Percentiles rank a stretch among this genome's conserved stretches.
These are phyloP conservation scores for Setaria italica DNA, from an alignment of 202 grass and related monocot genomes.

Conservation along the genomic window DNA sequence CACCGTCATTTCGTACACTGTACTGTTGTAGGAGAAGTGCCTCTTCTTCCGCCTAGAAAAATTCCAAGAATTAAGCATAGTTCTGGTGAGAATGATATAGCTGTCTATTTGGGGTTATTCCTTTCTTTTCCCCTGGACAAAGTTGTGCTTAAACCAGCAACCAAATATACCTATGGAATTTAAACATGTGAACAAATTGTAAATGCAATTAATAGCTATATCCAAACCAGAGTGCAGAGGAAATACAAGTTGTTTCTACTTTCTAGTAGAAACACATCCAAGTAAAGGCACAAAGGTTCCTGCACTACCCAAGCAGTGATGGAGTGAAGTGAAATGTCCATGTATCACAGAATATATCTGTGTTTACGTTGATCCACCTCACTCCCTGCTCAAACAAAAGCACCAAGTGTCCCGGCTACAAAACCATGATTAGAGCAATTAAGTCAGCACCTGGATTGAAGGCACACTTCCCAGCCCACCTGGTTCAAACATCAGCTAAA, in stretches of 20 bases:
- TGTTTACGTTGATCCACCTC: too few species aligned
- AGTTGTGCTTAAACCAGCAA: slow-evolving; percentile 11
- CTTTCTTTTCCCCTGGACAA: slow-evolving; percentile 22
- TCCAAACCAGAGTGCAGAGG: slow-evolving; percentile 17
- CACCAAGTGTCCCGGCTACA: too few species aligned
- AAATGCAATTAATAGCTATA: slow-evolving; percentile 13
- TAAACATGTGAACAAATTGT: not conserved
- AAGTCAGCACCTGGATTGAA: too few species aligned
- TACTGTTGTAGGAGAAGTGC: slow-evolving; percentile 79
- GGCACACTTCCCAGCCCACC: too few species aligned
- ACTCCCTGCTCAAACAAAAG: too few species aligned
- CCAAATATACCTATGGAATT: not conserved
- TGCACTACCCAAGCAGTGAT: too few species aligned
- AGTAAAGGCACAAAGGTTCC: not conserved
- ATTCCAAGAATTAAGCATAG: slow-evolving; percentile 34
- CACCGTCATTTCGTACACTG: slow-evolving; percentile 47
- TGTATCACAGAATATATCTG: too few species aligned
- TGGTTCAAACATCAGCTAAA: too few species aligned
- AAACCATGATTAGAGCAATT: too few species aligned
- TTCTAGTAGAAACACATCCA: slow-evolving; percentile 11
- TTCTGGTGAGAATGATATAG: not conserved
- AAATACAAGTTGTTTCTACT: not conserved
- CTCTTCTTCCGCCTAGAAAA: slow-evolving; percentile 90
- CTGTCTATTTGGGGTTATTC: not conserved
- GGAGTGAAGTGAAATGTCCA: too few species aligned